These are phyloP conservation scores for Solanum dulcamara DNA, from an alignment of 257 asterid species.

Conservation along the genomic window DNA sequence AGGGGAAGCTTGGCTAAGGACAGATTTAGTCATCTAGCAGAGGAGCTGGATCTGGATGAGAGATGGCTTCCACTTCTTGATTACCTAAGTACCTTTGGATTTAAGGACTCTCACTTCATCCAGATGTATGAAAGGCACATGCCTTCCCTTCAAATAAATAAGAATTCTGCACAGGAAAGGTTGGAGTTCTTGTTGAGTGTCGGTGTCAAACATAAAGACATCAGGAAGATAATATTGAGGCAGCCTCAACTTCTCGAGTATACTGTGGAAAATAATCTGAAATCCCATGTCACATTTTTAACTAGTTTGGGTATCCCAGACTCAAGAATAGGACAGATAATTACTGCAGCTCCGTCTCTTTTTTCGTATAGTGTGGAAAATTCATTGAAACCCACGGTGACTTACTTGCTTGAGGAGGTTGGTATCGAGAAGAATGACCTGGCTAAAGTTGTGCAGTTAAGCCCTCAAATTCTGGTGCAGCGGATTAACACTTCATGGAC, in stretches of 20 bases:
- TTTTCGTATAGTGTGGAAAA: constrained; percentile 89
- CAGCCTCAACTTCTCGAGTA: constrained; percentile 88
- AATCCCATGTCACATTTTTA: constrained; percentile 76
- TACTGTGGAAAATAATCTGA: constrained; percentile 76
- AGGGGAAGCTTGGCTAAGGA: constrained; percentile 17
- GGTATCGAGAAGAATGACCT: constrained; percentile 67
- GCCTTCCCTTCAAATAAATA: constrained; percentile 89
- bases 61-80: constrained; percentile 79
- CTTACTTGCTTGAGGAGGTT: constrained; percentile 74
- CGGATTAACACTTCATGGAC: constrained; percentile 80
- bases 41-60: constrained; percentile 71
- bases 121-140: constrained; percentile 94
- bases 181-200: constrained; percentile 60
- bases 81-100: constrained; percentile 70
- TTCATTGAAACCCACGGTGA: constrained; percentile 78
- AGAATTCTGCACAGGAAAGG: constrained; percentile 68
- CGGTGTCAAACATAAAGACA: constrained; percentile 74
- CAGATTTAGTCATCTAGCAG: constrained; percentile 41
- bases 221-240: constrained; percentile 70
- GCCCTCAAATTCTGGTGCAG: constrained; percentile 97
- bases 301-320: constrained; percentile 69
- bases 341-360: constrained; percentile 77
- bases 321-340: constrained; percentile 75
- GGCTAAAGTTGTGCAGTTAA: constrained; percentile 84
- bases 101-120: constrained; percentile 67